Evolutionary conservation across 306 rosid genomes (phyloP), one percentile per base, ranked within the genome.

Genomic region (Quercus bicolor): DNA sequence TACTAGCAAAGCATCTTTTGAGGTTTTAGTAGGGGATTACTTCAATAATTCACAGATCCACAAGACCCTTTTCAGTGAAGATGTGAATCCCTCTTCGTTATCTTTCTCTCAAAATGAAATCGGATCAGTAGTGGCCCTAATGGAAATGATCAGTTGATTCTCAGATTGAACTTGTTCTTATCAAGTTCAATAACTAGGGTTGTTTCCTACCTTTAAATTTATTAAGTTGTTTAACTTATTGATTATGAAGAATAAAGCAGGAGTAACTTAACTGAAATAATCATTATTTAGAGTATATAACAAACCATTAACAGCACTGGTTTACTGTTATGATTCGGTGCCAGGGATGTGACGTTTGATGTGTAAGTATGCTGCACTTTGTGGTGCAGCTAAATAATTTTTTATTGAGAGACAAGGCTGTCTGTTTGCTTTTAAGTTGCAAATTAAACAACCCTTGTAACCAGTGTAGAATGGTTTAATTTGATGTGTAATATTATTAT

Each of bases 241-340:
- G 65, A 62, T 72, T 16, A 48, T 48, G 80, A 68, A 61, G 65
- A 61, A 14, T 28, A 54, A 72, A 24, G 62, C 69, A 40, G 81
- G 52, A 83, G 74, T 11, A 65, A 65, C 31, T 52, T 69, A 31
- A 75, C 79, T 79, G 78, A 10, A 72, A 72, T 54, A 53, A 18
- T 68, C 34, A 74, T 72, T 14, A 59, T 69, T 23, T 16, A 40
- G 16, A 48, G 20, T 9, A 1, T 45, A 31, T 12, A 1, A 8
- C n/a, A 57, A 40, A 76, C 11, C 24, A 76, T 68, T 56, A 54
- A 66, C 37, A n/a, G 24, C 62, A 4, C 75, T 62, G 74, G 77
- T 83, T 77, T 79, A 85, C 90, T 91, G 92, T 91, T 89, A 68
- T 72, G 97, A 91, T 91, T 80, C 85, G 86, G 82, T 82, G 88